phyloP scores from a whole-genome alignment of 1,284 basidiomycete species.

The Leucoagaricus sp. region DNA sequence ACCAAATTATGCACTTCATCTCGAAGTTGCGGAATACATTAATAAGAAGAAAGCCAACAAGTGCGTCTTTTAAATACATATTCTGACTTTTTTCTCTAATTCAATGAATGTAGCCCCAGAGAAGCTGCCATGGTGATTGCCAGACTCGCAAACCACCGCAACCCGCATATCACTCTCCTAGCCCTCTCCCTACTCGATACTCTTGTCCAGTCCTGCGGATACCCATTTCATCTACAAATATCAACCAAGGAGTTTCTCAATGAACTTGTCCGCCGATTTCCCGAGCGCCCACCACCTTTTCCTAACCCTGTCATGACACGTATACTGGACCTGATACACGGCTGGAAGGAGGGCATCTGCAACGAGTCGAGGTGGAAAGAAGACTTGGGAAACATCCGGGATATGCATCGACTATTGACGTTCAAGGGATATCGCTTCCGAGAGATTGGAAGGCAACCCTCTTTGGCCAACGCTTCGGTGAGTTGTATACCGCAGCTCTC shows the following conservation, averaged over 20 bases:
- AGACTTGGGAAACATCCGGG: constrained; percentile 94
- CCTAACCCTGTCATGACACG: constrained; percentile 93
- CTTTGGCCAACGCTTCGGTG: constrained; percentile 51
- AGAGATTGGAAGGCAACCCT: constrained; percentile 48
- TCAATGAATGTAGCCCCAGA: constrained; percentile 59
- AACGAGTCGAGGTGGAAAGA: constrained; percentile 91
- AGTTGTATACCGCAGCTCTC: constrained; percentile 24
- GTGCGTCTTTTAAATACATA: constrained; percentile 47
- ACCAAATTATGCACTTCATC: constrained; percentile 90
- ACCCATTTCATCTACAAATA: constrained; percentile 96
- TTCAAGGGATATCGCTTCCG: constrained; percentile 98
- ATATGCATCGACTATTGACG: constrained; percentile 94
- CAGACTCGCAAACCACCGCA: constrained; percentile 84
- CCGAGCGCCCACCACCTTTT: constrained; percentile 95
- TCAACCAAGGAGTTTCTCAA: constrained; percentile 99
- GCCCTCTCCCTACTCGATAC: constrained; percentile 88
- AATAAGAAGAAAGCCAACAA: constrained; percentile 97
- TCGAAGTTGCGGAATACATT: constrained; percentile 93
- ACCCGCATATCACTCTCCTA: constrained; percentile 87
- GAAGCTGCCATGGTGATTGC: constrained; percentile 88
- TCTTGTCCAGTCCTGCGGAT: constrained; percentile 94
- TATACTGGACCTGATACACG: constrained; percentile 91
- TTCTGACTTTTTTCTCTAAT: constrained; percentile 1
- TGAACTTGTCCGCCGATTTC: constrained; percentile 96
- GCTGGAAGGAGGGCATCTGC: constrained; percentile 97